A percentile compares a stretch with the other conserved stretches of the same genome.
phyloP scores from a whole-genome alignment of 129 eudicot species.

The Saussurea involucrata region DNA sequence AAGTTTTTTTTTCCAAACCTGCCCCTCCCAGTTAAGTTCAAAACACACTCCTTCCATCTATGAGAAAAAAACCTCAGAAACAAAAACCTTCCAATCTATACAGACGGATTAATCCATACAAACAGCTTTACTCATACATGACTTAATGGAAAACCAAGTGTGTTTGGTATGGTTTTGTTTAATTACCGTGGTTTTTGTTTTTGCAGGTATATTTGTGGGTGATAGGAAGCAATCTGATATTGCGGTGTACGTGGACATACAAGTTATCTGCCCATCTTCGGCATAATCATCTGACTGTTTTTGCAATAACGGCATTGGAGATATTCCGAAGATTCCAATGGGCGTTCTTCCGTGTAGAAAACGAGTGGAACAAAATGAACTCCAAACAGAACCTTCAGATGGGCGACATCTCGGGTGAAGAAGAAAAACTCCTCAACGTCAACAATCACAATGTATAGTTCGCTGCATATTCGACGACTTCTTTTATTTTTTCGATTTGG shows the following conservation, averaged over 20 bases:
- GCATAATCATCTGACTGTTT: constrained; percentile 81
- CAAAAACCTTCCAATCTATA: no score
- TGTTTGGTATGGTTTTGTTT: no score
- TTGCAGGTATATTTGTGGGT: constrained; percentile 85
- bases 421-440: constrained; percentile 58
- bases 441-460: constrained; percentile 68
- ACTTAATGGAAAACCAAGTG: no score
- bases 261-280: constrained; percentile 97
- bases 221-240: constrained; percentile 80
- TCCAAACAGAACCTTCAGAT: constrained; percentile 50
- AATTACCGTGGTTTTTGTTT: constrained; percentile 1
- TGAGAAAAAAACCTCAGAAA: no score
- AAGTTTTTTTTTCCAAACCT: no score
- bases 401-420: constrained; percentile 52
- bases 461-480: background rate
- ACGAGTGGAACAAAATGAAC: constrained; percentile 81
- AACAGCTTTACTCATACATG: no score
- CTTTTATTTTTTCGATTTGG: background rate
- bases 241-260: constrained; percentile 98
- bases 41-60: no score
- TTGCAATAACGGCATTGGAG: constrained; percentile 72
- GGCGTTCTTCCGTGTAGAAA: constrained; percentile 95
- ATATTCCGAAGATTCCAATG: constrained; percentile 90
- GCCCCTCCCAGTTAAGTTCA: no score
- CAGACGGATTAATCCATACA: no score